Evolutionary conservation across 78 protist genomes (phyloP).

Genomic region (Polysphondylium violaceum): DNA sequence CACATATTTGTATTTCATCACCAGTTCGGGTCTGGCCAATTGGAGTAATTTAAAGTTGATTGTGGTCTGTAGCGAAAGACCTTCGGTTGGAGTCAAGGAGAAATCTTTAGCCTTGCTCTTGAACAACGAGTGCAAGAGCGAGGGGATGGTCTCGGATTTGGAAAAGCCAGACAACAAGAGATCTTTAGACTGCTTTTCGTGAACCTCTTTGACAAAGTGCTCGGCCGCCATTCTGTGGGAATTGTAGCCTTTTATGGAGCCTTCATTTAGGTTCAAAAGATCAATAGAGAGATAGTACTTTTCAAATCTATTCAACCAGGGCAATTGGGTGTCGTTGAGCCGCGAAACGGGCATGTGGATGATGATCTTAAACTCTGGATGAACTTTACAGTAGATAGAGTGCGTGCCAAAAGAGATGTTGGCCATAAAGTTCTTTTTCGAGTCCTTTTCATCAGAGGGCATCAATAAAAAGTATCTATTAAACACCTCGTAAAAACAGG

Average conservation of each 20-base stretch:
- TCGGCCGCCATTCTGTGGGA: too few relatives aligned
- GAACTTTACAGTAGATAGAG: neutral
- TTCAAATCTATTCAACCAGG: conserved; percentile 69
- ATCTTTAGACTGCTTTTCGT: neutral
- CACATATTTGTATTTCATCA: neutral
- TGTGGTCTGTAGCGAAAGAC: neutral
- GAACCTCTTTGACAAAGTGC: conserved; percentile 49
- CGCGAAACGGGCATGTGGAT: conserved; percentile 22
- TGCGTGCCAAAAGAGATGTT: conserved; percentile 39
- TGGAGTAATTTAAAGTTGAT: conserved; percentile 46
- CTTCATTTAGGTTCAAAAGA: too few relatives aligned
- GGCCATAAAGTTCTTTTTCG: conserved; percentile 3
- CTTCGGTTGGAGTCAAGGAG: neutral
- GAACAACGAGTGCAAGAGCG: conserved; percentile 1
- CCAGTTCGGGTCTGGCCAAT: conserved; percentile 35
- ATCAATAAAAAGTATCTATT: conserved; percentile 18
- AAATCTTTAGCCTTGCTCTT: conserved; percentile 11
- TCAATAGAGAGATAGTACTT: conserved; percentile 39
- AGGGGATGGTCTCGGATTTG: conserved; percentile 36
- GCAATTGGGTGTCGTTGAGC: conserved; percentile 15
- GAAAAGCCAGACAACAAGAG: conserved; percentile 43
- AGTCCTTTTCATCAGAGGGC: neutral
- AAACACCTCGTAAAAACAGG: conserved; percentile 69
- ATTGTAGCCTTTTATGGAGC: too few relatives aligned
- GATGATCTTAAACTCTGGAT: conserved; percentile 48